Conservation (phyloP, 371 early-diverging fungal species). For the Saksenaea oblongispora region DNA sequence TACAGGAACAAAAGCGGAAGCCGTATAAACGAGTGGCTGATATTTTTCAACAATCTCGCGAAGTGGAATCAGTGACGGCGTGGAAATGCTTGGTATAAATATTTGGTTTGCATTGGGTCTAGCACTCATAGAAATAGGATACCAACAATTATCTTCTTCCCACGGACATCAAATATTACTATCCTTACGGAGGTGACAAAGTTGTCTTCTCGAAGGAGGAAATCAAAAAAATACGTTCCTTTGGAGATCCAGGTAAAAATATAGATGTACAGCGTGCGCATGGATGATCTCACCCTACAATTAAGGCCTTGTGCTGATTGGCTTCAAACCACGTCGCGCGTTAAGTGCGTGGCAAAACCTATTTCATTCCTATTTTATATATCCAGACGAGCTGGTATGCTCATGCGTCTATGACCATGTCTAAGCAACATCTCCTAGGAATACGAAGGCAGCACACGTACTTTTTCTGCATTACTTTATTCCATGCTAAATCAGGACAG, state of each 20-base stretch:
- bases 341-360: constrained; percentile 59
- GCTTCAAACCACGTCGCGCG: constrained; percentile 54
- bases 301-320: constrained; percentile 62
- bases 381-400: constrained; percentile 72
- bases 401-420: background rate
- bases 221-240: constrained; percentile 37
- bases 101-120: background rate
- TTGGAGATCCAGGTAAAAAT: constrained; percentile 55
- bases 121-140: constrained; percentile 29
- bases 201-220: constrained; percentile 66
- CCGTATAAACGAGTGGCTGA: constrained; percentile 47
- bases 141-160: constrained; percentile 51
- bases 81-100: constrained; percentile 51
- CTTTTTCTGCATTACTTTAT: constrained; percentile 64
- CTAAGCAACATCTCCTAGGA: constrained; percentile 18
- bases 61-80: constrained; percentile 55
- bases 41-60: constrained; percentile 50
- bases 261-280: constrained; percentile 11
- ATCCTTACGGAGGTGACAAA: constrained; percentile 58
- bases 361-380: constrained; percentile 65
- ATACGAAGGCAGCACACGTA: constrained; percentile 64
- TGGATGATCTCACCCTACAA: background rate
- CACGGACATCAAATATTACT: constrained; percentile 59
- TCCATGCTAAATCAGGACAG: constrained; percentile 52
- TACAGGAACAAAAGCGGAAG: constrained; percentile 50